These are phyloP conservation scores for Pochonia chlamydosporia DNA, from an alignment of 2,329 filamentous ascomycete species.

Conservation along the genomic window DNA sequence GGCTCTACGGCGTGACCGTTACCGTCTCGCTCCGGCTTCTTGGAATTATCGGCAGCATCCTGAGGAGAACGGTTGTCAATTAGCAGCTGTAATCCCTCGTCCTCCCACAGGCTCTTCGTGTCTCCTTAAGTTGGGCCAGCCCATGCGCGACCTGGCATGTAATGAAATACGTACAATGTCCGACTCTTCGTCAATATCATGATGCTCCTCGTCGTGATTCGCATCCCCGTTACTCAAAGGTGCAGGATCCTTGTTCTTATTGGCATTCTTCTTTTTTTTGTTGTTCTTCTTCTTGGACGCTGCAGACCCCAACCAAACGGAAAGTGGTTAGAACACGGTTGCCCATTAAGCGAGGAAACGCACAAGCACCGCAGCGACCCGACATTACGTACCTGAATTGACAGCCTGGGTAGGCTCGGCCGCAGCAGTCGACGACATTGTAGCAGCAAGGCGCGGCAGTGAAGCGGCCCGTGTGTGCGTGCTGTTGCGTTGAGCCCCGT, in stretches of 20 bases:
- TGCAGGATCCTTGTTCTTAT: conserved; percentile 37
- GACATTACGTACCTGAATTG: conserved; percentile 28
- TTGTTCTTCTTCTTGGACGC: conserved; percentile 51
- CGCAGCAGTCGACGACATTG: conserved; percentile 35
- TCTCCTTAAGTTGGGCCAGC: no score
- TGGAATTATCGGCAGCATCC: conserved; percentile 21
- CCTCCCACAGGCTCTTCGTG: no score
- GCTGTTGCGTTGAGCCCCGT: conserved; percentile 12
- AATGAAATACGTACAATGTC: conserved; percentile 17
- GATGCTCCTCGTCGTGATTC: conserved; percentile 29
- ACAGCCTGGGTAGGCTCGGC: conserved; percentile 28
- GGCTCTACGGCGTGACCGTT: conserved; percentile 35
- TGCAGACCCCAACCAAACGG: conserved; percentile 21
- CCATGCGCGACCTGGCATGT: no score
- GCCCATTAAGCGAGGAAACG: no score
- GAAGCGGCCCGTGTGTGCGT: conserved; percentile 4
- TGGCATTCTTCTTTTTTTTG: conserved; percentile 54
- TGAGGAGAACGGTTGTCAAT: conserved; percentile 12
- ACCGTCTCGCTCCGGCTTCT: conserved; percentile 18
- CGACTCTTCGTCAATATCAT: conserved; percentile 38
- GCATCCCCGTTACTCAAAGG: conserved; percentile 27
- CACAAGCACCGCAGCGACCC: background rate
- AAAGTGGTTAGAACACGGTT: conserved; percentile 24
- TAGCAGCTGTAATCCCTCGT: conserved; percentile 9
- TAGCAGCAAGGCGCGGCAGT: conserved; percentile 11